phyloP scores from a whole-genome alignment of 805 yeast genomes.

The Ogataea populi-albae region DNA sequence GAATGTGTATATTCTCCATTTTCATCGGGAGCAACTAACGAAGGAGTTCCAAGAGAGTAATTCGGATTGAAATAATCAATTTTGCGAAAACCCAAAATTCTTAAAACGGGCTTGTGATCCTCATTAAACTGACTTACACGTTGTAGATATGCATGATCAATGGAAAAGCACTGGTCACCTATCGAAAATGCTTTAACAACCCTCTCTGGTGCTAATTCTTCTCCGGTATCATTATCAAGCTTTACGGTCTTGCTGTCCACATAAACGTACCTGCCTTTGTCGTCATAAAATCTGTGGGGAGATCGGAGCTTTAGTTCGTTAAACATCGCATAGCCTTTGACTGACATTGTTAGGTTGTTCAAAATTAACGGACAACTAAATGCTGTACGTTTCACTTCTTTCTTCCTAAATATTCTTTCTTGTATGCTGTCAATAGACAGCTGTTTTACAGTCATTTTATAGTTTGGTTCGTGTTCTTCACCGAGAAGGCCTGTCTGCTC shows the following conservation, averaged over 20 bases:
- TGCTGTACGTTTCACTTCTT: conserved; percentile 59
- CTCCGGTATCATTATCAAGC: conserved; percentile 42
- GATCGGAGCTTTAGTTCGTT: conserved; percentile 50
- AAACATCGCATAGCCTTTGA: conserved; percentile 69
- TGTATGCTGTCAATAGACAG: conserved; percentile 43
- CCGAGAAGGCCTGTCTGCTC: conserved; percentile 7
- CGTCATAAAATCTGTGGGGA: conserved; percentile 52
- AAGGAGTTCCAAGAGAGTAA: conserved; percentile 52
- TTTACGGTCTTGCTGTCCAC: conserved; percentile 47
- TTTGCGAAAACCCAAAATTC: conserved; percentile 65
- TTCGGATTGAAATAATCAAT: conserved; percentile 43
- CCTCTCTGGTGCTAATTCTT: conserved; percentile 30
- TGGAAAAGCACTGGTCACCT: conserved; percentile 45
- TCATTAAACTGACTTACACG: conserved; percentile 34
- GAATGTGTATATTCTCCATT: conserved; percentile 61
- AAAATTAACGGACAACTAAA: conserved; percentile 62
- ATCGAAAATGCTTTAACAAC: conserved; percentile 39
- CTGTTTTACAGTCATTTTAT: conserved; percentile 38
- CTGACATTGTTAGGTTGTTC: conserved; percentile 57
- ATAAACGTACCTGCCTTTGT: conserved; percentile 47
- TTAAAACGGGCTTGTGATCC: conserved; percentile 47
- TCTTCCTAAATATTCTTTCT: conserved; percentile 49
- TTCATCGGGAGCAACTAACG: conserved; percentile 64
- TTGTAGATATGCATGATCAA: conserved; percentile 36
- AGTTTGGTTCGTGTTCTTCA: conserved; percentile 9